Percentiles rank a stretch among this genome's conserved stretches.
Conservation (phyloP, 164 flowering plant genomes). For the Vitis labrusca region DNA sequence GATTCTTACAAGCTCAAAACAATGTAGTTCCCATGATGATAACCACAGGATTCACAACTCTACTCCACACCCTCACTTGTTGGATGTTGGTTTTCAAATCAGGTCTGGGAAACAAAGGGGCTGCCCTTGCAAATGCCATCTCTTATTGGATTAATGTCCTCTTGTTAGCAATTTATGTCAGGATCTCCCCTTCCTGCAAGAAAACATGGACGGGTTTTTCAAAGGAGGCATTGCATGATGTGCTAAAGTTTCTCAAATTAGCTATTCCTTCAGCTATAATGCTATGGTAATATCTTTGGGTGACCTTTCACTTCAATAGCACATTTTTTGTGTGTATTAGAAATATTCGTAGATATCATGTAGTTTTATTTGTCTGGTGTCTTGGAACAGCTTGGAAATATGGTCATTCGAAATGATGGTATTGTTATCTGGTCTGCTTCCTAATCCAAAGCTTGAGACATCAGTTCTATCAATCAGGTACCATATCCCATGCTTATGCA, state of each 20-base stretch:
- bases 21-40: slow-evolving; percentile 33
- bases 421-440: slow-evolving; percentile 38
- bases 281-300: slow-evolving; percentile 16
- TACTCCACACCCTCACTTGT: slow-evolving; percentile 20
- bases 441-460: slow-evolving; percentile 41
- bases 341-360: background rate
- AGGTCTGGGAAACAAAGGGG: slow-evolving; percentile 29
- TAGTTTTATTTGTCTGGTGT: background rate
- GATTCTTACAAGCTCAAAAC: slow-evolving; percentile 32
- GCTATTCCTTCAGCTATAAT: slow-evolving; percentile 48
- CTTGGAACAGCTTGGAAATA: slow-evolving; percentile 30
- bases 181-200: slow-evolving; percentile 22
- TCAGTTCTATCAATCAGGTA: slow-evolving; percentile 44
- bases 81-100: slow-evolving; percentile 27
- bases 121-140: slow-evolving; percentile 25
- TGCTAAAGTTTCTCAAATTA: slow-evolving; percentile 22
- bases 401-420: slow-evolving; percentile 43
- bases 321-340: slow-evolving; percentile 12
- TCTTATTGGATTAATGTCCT: slow-evolving; percentile 27
- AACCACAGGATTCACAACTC: slow-evolving; percentile 11
- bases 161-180: slow-evolving; percentile 19
- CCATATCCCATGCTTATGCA: background rate
- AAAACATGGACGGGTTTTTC: slow-evolving; percentile 38
- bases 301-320: no score
- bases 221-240: slow-evolving; percentile 22